Base-by-base conservation (phyloP, 352 stramenopile species). In the Phytophthora cajani region DNA sequence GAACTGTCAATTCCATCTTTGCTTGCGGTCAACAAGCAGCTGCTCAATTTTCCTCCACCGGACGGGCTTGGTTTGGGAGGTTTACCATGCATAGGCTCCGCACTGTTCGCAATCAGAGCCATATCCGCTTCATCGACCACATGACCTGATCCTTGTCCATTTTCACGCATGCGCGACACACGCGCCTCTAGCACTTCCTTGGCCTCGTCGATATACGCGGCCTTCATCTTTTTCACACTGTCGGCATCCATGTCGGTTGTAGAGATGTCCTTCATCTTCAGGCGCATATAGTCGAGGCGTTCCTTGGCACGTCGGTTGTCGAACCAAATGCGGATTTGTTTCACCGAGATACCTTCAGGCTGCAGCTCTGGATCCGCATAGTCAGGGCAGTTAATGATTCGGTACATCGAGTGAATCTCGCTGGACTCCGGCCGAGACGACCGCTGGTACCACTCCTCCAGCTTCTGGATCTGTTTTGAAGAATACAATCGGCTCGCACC, bases 371-470 rank as follows among this genome's bases (percentile, higher is more conserved):
- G 79, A 66, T 96, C 87, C 27, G 87, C 87, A 69, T 91, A 96
- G 33, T 93, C 85, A 27, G 81, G 78, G 49, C 87, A 89, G 69
- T 96, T 96, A 60, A 96, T 94, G 51, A 96, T 94, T 51, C 87
- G 85, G 69, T 94, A 96, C 88, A 96, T 96, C n/a, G 85, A 85
- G 62, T 96, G 88, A 72, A 96, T 96, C 74, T 96, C 88, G 47
- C 81, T 90, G 4, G 85, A 86, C 62, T 94, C 88, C 12, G 88
- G 88, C 2, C 88, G 85, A 23, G 85, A 93, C 9, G 85, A 93
- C 38, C 90, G 88, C 69, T 91, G 84, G 57, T 96, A 96, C 88
- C 88, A 96, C 66, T 94, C 88, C 52, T 96, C 88, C n/a, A 96
- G 75, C 58, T 96, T 96, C 54, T 92, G 81, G 66, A 96, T 96